Evolutionary conservation across 495 filamentous ascomycete species (phyloP).

Genomic region (Penicillium manginii): DNA sequence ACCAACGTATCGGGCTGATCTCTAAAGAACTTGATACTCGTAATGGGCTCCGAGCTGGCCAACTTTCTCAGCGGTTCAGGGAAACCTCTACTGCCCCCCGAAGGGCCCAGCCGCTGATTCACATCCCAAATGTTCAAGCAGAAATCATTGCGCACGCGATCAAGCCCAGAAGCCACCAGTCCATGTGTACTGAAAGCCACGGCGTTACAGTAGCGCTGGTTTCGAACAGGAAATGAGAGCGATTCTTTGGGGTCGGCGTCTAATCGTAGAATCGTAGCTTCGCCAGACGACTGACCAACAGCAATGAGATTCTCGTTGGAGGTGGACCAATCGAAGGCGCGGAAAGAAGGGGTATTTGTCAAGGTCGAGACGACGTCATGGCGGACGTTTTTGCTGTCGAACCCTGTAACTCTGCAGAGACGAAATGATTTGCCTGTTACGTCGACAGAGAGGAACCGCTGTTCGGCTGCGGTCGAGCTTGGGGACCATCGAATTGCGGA

Average conservation of each 20-base stretch:
- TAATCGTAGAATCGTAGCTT: constrained; percentile 80
- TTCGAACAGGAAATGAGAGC: constrained; percentile 77
- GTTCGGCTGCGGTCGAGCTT: constrained; percentile 64
- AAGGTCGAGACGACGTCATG: constrained; percentile 73
- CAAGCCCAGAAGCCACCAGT: constrained; percentile 82
- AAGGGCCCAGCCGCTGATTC: constrained; percentile 59
- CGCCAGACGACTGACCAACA: constrained; percentile 81
- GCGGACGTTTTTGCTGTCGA: constrained; percentile 60
- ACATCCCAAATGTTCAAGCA: constrained; percentile 95
- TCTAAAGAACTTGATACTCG: constrained; percentile 88
- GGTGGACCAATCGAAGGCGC: constrained; percentile 95
- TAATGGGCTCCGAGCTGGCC: constrained; percentile 83
- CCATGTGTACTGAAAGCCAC: constrained; percentile 83
- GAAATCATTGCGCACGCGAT: constrained; percentile 88
- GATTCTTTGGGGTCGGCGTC: constrained; percentile 65
- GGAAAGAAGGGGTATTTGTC: constrained; percentile 81
- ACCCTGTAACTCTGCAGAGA: constrained; percentile 71
- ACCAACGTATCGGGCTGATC: constrained; percentile 83
- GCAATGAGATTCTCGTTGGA: constrained; percentile 75
- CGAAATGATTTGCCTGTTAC: constrained; percentile 77
- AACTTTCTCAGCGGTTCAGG: constrained; percentile 71
- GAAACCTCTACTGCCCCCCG: constrained; percentile 41
- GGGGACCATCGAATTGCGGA: constrained; percentile 88
- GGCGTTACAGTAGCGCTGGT: constrained; percentile 87
- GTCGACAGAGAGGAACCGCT: constrained; percentile 84